Evolutionary conservation across 495 filamentous ascomycete species (phyloP), one percentile per base, ranked within the genome.

Genomic region (Gamarada debralockiae): DNA sequence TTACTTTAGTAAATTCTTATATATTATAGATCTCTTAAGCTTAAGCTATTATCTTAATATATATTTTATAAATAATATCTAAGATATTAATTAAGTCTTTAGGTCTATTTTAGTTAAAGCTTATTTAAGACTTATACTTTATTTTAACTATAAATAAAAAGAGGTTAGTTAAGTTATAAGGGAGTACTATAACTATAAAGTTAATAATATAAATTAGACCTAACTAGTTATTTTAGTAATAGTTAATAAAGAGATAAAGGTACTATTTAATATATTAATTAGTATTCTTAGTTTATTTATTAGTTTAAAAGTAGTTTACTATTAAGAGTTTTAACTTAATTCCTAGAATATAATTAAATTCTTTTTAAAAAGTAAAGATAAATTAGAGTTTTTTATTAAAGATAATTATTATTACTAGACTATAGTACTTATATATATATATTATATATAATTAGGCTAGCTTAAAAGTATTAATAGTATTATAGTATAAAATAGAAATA

Each of bases 141-240:
- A 8, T 34, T 34, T n/a, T 34, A 8, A 34, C 31, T 34, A 8
- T 12, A 14, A 38, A 36, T 8, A 18, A 20, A 10, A 20, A 33
- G 3, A 50, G 3, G 3, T 4, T 20, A 13, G 39, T 27, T 5
- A 12, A 10, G 8, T 40, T 23, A 2, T 50, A 20, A 3, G n/a
- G 20, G 3, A 50, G 31, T 14, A 17, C 39, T 29, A 39, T 3
- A 15, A 42, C 13, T 2, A 33, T 27, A 43, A 21, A 52, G 49
- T 52, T 38, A 18, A 52, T 52, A 14, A 64, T 46, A 10, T 50
- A 60, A 15, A 67, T 38, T 43, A 50, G 59, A 29, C 49, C 39
- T 0, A 37, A 34, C 67, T 48, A 73, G 51, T 72, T 39, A 38
- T 67, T 40, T 24, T 72, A 58, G 2, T 53, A 42, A 44, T 65